Base-by-base conservation (phyloP, 2,329 filamentous ascomycete genomes). In the Grosmannia penicillata region DNA sequence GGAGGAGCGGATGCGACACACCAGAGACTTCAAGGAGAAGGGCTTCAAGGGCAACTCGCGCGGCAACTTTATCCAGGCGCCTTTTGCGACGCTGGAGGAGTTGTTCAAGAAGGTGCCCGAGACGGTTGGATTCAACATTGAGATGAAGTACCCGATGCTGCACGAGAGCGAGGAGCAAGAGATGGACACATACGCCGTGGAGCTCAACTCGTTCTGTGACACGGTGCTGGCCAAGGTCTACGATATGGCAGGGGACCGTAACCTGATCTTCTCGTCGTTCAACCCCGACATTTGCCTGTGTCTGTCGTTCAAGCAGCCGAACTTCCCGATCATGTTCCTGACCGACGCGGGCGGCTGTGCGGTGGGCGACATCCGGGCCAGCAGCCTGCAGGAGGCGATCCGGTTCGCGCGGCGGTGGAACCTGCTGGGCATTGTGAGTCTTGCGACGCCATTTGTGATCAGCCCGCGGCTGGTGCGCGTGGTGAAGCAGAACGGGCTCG, bases 91-190 rank as follows among this genome's bases (percentile, higher is more conserved):
- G 0, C 67, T 98, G 5, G 86, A 95, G 56, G 85, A 95, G 45
- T 77, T 96, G 55, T 95, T 98, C 62, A 72, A 74, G 50, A 79
- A 87, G 53, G 63, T 98, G 28, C 85, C 86, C 0, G 72, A 81
- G 45, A 68, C 74, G 13, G 82, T 93, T 18, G 87, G 91, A 13
- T 98, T 98, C 70, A 96, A 98, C 59, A 93, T 98, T 49, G 91
- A 98, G 63, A 82, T 98, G 72, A 48, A 98, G 61, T 98, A 98
- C 55, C 91, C 91, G 6, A 96, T 96, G 87, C 73, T 98, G 30
- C 81, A 89, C 55, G 93, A 98, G 65, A 84, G 77, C 42, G 85
- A 95, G 57, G 83, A 93, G 56, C 82, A 95, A 48, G 85, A 93
- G 49, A 95, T 96, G 86, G 89, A 95, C 55, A 82, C 83, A 4